Evolutionary conservation across 2,329 filamentous ascomycete genomes (phyloP).

Genomic region (Stenocarpella maydis): DNA sequence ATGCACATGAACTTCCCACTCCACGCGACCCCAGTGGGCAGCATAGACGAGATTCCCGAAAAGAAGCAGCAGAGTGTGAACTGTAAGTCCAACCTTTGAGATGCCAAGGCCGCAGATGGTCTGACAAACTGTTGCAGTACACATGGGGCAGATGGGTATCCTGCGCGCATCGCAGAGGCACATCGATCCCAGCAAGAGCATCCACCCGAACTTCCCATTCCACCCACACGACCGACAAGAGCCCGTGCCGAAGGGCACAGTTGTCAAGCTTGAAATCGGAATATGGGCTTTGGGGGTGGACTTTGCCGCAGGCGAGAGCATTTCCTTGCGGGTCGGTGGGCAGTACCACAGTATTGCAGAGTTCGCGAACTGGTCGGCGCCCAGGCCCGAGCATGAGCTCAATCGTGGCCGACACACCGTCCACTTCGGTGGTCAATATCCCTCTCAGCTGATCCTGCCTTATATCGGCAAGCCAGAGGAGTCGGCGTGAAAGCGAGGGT

Average conservation of each 20-base stretch:
- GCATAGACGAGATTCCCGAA: constrained; percentile 42
- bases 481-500: neutral
- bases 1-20: constrained; percentile 54
- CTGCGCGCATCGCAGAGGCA: constrained; percentile 54
- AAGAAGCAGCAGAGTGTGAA: constrained; percentile 51
- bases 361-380: constrained; percentile 48
- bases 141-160: constrained; percentile 52
- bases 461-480: neutral
- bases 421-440: constrained; percentile 47
- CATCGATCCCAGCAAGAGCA: constrained; percentile 45
- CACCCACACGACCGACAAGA: constrained; percentile 51
- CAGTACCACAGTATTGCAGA: constrained; percentile 50
- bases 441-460: neutral
- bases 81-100: constrained; percentile 14
- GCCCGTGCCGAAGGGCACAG: constrained; percentile 49
- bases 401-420: constrained; percentile 51
- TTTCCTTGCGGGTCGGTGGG: constrained; percentile 41
- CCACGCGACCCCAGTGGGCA: constrained; percentile 39
- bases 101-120: neutral
- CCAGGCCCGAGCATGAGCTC: constrained; percentile 50
- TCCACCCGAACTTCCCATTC: constrained; percentile 44
- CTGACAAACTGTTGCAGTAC: constrained; percentile 37
- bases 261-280: constrained; percentile 56
- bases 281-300: constrained; percentile 57
- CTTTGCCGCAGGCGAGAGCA: constrained; percentile 51